These are phyloP conservation scores for Globisporangium iwayamae DNA, from an alignment of 352 stramenopile genomes.

Conservation along the genomic window DNA sequence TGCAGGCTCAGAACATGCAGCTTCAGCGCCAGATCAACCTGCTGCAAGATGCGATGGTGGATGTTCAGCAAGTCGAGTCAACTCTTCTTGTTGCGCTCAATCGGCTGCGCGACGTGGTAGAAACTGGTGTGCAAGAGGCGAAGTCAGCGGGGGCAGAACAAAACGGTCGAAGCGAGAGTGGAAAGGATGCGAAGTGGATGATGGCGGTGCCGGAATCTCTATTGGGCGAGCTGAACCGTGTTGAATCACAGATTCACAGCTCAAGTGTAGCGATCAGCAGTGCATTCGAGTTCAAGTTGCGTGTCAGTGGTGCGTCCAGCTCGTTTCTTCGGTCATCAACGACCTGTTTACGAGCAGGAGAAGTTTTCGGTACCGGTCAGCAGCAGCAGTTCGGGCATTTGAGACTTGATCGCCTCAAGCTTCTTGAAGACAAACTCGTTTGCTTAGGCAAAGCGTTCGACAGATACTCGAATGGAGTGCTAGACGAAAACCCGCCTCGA, in stretches of 20 bases:
- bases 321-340: conserved; percentile 21
- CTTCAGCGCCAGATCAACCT: conserved; percentile 48
- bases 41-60: conserved; percentile 33
- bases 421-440: conserved; percentile 8
- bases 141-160: conserved; percentile 36
- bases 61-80: conserved; percentile 31
- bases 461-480: neutral
- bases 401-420: conserved; percentile 12
- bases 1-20: conserved; percentile 63
- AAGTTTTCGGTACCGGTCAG: conserved; percentile 17
- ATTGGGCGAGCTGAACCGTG: conserved; percentile 26
- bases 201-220: conserved; percentile 33
- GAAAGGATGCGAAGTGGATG: conserved; percentile 37
- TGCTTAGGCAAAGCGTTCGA: conserved; percentile 2
- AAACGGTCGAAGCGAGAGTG: conserved; percentile 5
- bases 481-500: neutral
- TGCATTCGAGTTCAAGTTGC: conserved; percentile 32
- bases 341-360: conserved; percentile 14
- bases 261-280: conserved; percentile 17
- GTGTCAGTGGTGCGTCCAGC: conserved; percentile 22
- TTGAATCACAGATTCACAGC: conserved; percentile 30
- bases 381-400: conserved; percentile 1
- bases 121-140: conserved; percentile 41
- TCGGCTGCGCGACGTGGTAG: conserved; percentile 38
- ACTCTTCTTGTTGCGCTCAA: conserved; percentile 33